Conservation (phyloP, 495 filamentous ascomycete species). For the Pyrenula massariospora region DNA sequence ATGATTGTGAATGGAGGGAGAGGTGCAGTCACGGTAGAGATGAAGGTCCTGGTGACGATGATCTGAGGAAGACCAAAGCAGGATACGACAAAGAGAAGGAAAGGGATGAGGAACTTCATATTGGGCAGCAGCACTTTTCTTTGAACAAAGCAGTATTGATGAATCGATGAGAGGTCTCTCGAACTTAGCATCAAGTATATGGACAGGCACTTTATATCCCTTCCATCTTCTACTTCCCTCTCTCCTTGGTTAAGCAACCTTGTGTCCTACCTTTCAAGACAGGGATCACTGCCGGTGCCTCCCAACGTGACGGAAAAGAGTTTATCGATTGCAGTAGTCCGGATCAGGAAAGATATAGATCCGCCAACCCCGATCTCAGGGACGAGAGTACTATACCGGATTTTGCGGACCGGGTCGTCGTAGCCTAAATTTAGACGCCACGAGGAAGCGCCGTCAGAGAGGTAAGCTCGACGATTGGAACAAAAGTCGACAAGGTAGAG, state of each 20-base stretch:
- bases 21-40: neutral
- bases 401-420: neutral
- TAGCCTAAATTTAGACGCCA: neutral
- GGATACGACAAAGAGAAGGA: neutral
- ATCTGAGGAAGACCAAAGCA: neutral
- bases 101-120: neutral
- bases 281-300: neutral
- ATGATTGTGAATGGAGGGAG: neutral
- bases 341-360: neutral
- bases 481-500: neutral
- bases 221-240: neutral
- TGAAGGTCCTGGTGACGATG: neutral
- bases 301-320: neutral
- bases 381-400: neutral
- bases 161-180: neutral
- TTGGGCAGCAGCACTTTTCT: neutral
- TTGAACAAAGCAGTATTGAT: neutral
- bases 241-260: neutral
- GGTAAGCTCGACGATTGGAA: neutral
- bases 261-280: neutral
- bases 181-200: neutral
- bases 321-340: neutral
- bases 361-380: neutral
- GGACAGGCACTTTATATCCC: neutral
- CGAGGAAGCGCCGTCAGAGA: neutral